phyloP scores from a whole-genome alignment of 768 basidiomycete genomes.

The Amanita polypyramis region DNA sequence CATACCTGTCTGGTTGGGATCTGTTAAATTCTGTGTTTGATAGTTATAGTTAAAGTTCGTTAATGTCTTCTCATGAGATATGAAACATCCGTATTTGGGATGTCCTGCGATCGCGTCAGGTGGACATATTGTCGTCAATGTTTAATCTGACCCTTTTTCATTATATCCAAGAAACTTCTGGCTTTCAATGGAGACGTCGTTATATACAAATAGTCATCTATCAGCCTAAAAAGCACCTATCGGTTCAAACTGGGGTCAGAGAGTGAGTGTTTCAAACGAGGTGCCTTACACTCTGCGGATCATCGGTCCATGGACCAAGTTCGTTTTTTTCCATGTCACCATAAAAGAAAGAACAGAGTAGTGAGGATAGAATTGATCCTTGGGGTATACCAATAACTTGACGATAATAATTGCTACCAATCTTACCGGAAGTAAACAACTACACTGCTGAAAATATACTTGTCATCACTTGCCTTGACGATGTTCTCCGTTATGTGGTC shows the following conservation, averaged over 20 bases:
- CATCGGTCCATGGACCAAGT: conserved; percentile 41
- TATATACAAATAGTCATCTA: conserved; percentile 94
- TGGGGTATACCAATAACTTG: conserved; percentile 96
- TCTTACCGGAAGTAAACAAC: conserved; percentile 32
- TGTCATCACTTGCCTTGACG: conserved; percentile 56
- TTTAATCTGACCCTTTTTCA: conserved; percentile 50
- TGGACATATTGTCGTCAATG: background rate
- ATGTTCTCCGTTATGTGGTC: conserved; percentile 91
- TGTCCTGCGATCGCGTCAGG: conserved; percentile 43
- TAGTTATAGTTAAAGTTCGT: conserved; percentile 70
- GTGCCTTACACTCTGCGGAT: conserved; percentile 50
- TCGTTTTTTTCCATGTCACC: conserved; percentile 68
- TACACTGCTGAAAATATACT: background rate
- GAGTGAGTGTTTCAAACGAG: background rate
- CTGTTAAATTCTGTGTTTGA: conserved; percentile 42
- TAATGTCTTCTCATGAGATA: conserved; percentile 81
- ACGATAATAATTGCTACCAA: conserved; percentile 69
- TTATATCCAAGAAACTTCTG: conserved; percentile 55
- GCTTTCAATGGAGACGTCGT: conserved; percentile 59
- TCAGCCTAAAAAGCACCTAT: conserved; percentile 71
- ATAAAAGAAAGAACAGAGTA: conserved; percentile 94
- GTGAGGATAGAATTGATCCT: conserved; percentile 87
- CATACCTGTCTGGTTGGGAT: conserved; percentile 32
- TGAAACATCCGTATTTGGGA: conserved; percentile 89
- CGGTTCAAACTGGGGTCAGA: background rate